Evolutionary conservation across 768 basidiomycete genomes (phyloP), one percentile per base, ranked within the genome.

Genomic region (Strobilomyces confusus): DNA sequence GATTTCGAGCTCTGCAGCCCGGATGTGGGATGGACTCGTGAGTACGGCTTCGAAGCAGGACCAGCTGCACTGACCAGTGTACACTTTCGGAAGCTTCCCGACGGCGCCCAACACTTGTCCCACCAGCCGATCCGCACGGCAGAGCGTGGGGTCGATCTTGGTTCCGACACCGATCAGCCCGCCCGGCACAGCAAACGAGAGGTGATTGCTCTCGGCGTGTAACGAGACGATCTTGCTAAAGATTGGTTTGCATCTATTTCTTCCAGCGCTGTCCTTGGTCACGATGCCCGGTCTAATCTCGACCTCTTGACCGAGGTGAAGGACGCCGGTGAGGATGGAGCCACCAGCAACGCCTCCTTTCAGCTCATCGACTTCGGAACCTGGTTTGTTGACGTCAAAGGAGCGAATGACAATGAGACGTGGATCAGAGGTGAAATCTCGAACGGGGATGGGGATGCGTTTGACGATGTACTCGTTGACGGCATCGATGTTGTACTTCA

Each of bases 311-410:
- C 97, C 94, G 43, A 98, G 78, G 54, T 80, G 81, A 55, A 99
- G 82, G 22, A 97, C 87, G 63, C 97, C 95, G 5, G 84, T 90
- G 57, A 99, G 80, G 66, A 98, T 95, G 12, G 89, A 93, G 19
- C 97, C 95, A 70, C 97, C 97, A 17, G 97, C 97, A 36, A 98
- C 97, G 65, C 97, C 97, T 54, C 95, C 95, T 74, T 98, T 95
- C 55, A 98, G 80, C 40, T 99, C 97, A 61, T 95, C 89, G 4
- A 98, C 94, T 66, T 94, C 93, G 4, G 95, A 85, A 67, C 95
- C 97, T 12, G 97, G 97, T 72, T 97, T 98, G 81, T 99, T 99
- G 70, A 99, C 95, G 70, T 99, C 97, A 74, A 98, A 99, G 19
- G 94, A 97, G 60, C 95, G 92, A 72, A 99, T 99, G 69, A 98